A percentile compares a stretch with the other conserved stretches of the same genome.
phyloP scores from a whole-genome alignment of 1,284 basidiomycete genomes.

The Ustilago nuda region DNA sequence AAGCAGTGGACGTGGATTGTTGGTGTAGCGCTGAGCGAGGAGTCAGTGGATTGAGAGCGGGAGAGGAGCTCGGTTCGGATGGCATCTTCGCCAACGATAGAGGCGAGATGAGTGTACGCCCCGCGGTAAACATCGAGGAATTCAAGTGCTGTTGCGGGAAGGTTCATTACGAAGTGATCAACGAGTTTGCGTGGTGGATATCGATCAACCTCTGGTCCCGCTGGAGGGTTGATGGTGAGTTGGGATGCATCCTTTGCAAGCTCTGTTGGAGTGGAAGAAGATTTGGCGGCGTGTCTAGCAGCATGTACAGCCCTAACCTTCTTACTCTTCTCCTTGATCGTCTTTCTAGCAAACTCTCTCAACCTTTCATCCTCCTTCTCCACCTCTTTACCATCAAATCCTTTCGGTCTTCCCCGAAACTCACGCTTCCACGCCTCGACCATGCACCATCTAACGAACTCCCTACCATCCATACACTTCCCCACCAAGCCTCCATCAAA shows the following conservation, averaged over 20 bases:
- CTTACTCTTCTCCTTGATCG: slow-evolving; percentile 29
- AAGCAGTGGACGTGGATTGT: slow-evolving; percentile 97
- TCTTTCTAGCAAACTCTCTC: slow-evolving; percentile 14
- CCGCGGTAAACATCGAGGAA: slow-evolving; percentile 91
- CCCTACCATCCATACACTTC: slow-evolving; percentile 58
- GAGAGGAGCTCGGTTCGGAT: slow-evolving; percentile 31
- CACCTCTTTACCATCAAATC: slow-evolving; percentile 20
- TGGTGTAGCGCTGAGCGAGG: slow-evolving; percentile 73
- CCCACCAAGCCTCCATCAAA: slow-evolving; percentile 40
- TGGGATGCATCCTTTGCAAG: neutral
- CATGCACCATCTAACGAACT: slow-evolving; percentile 52
- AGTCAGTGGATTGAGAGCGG: slow-evolving; percentile 14
- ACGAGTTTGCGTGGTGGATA: slow-evolving; percentile 35
- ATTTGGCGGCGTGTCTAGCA: slow-evolving; percentile 7
- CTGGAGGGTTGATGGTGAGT: neutral
- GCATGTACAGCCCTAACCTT: slow-evolving; percentile 15
- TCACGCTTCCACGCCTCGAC: slow-evolving; percentile 43
- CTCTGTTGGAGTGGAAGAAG: neutral
- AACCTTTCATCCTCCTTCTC: slow-evolving; percentile 32
- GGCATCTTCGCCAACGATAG: slow-evolving; percentile 70
- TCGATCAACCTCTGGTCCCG: slow-evolving; percentile 2
- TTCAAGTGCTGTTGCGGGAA: slow-evolving; percentile 89
- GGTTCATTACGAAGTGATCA: slow-evolving; percentile 94
- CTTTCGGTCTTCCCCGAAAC: slow-evolving; percentile 38
- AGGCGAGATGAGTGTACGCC: slow-evolving; percentile 72